Evolutionary conservation across 225 moss, liverwort and hornwort species (phyloP).

Genomic region (Pseudoscleropodium purum): DNA sequence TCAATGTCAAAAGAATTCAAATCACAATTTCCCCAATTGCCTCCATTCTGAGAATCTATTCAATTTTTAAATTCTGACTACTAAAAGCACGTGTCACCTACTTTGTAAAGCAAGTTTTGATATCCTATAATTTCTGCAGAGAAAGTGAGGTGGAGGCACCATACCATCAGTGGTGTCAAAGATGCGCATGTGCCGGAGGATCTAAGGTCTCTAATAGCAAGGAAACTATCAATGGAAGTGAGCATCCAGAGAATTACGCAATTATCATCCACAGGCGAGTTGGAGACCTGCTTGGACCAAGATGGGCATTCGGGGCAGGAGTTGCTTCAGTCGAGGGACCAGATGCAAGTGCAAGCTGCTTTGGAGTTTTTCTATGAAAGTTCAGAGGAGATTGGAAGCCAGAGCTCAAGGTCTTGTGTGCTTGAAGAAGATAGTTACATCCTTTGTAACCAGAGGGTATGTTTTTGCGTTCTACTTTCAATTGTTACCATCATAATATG

Average conservation of each 20-base stretch:
- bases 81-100: neutral
- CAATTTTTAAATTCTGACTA: neutral
- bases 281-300: conserved; percentile 14
- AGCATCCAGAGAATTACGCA: conserved; percentile 25
- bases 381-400: conserved; percentile 16
- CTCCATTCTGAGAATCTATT: neutral
- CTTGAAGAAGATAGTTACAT: conserved; percentile 38
- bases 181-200: conserved; percentile 23
- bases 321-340: neutral
- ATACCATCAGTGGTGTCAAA: conserved; percentile 1
- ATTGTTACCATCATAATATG: neutral
- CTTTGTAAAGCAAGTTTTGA: neutral
- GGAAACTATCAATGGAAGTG: conserved; percentile 43
- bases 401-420: conserved; percentile 15
- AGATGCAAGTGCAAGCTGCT: conserved; percentile 5
- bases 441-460: conserved; percentile 30
- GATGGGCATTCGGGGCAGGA: neutral
- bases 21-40: neutral
- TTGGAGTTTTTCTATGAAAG: conserved; percentile 24
- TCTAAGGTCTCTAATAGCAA: conserved; percentile 23
- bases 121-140: neutral
- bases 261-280: conserved; percentile 9
- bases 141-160: conserved; percentile 33
- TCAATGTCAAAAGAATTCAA: too few species aligned
- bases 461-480: neutral